Evolutionary conservation across 2,329 filamentous ascomycete genomes (phyloP), one percentile per base, ranked within the genome.

Genomic region (Fusarium denticulatum): DNA sequence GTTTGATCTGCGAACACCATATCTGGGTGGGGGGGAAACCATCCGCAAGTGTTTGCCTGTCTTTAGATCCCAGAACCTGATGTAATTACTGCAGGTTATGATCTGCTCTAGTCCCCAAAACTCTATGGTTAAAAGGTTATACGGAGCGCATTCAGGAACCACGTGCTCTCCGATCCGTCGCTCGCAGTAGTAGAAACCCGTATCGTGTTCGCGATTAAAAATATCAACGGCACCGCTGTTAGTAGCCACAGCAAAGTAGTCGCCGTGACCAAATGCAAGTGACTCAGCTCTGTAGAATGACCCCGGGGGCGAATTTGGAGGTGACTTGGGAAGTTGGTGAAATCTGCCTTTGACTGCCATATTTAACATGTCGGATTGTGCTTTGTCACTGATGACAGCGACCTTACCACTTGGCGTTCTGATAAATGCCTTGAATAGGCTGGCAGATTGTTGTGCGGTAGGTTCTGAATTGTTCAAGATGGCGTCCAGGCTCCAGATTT

Each of bases 281-380:
- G 13, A 15, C 5, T 1, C 0, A 1, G 0, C 0, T 5, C 0
- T 28, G 4, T 7, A 28, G 15, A 0, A 2, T 5, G 18, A 46
- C 18, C 0, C 4, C 1, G 0, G 2, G 0, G 4, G 2, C 18
- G 20, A 15, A 15, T 46, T 11, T 22, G 0, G 45, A 46, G 3
- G 18, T 15, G 4, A 11, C 45, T 47, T 7, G 13, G 45, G 4
- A 4, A 46, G 0, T 7, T 28, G 18, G 26, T 3, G 26, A 22
- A 11, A 15, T 3, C 4, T 28, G 18, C 26, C 26, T 1, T 47
- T 3, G 3, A 8, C 18, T 22, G 9, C 45, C 0, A 47, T 11
- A 9, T 11, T 45, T 18, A 26, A 20, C 1, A 7, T 45, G 4
- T 45, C 5, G 5, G 0, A 6, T 0, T 14, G 0, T 4, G 2